Base-by-base conservation (phyloP, 331 rosid species). In the Acacia concinna region DNA sequence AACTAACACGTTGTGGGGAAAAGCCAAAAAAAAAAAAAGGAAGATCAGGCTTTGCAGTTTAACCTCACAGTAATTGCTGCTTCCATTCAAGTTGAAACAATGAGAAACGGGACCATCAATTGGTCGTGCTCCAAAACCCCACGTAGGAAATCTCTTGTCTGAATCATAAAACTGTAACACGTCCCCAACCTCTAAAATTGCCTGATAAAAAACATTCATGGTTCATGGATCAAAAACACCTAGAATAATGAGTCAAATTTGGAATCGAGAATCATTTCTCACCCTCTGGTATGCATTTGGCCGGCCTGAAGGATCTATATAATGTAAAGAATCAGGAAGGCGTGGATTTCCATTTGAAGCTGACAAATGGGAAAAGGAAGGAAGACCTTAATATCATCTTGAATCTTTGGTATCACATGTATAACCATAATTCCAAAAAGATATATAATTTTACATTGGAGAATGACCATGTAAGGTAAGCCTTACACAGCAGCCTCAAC, bases 51-150 rank as follows among this genome's bases (percentile, higher is more conserved):
- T 69, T 77, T 54, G 66, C 78, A 79, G 79, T 74, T 74, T 74
- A 67, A 96, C 99, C 97, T 96, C 99, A 82, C 93, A 89, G 85
- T 91, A 74, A 83, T 89, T 86, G 83, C 88, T 90, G 88, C 99
- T 96, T 81, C 99, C 99, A 71, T 96, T 96, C 88, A 96, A 82
- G 86, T 91, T 93, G 92, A 96, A 96, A 90, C 99, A 96, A 84
- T 96, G 99, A 74, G 97, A 91, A 41, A 96, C 99, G 20, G 99
- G 99, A 75, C 98, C 99, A 35, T 96, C 99, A 81, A 96, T 96
- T 64, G 99, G 99, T 32, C 99, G 93, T 49, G 99, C 99, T 78
- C 99, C 99, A 86, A 96, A 96, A 74, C 99, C 99, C 99, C 99
- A 96, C 0, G 99, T 96, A 63, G 98, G 99, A 87, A 91, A 93